Conservation (phyloP, 345 rosid species). For the Eucalyptus sideroxylon region DNA sequence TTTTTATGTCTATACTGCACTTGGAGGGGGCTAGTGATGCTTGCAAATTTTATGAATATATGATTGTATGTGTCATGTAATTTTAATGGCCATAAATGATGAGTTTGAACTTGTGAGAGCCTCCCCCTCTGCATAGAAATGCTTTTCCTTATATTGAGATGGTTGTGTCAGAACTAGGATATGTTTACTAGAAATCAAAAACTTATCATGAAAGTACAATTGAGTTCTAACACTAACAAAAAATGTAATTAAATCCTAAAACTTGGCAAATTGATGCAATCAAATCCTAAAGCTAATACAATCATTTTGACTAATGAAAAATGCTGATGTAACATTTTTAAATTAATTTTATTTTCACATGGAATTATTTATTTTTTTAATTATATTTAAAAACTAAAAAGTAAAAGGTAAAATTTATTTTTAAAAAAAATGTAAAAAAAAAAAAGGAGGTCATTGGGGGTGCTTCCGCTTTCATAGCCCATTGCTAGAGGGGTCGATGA, state of each 20-base stretch:
- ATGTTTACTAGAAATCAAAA: too few relatives aligned
- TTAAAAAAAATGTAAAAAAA: too few relatives aligned
- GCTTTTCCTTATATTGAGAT: background rate
- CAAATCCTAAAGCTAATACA: too few relatives aligned
- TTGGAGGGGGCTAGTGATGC: background rate
- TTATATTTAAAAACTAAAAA: too few relatives aligned
- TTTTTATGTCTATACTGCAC: too few relatives aligned
- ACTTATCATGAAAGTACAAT: background rate
- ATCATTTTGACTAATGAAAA: background rate
- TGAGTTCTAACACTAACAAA: background rate
- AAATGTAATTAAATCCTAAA: too few relatives aligned
- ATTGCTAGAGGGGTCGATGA: too few relatives aligned
- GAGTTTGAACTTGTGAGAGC: background rate
- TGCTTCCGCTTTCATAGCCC: rapidly evolving
- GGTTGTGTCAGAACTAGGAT: background rate
- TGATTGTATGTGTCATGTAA: background rate
- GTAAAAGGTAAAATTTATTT: too few relatives aligned
- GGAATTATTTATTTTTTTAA: background rate
- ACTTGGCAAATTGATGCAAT: too few relatives aligned
- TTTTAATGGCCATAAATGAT: background rate
- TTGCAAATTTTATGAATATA: background rate
- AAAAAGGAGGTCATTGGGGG: too few relatives aligned
- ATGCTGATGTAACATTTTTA: background rate
- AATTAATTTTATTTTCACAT: background rate
- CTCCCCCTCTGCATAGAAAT: background rate